Evolutionary conservation across 108 stramenopile species (phyloP).

Genomic region (Cyclotella baltica): DNA sequence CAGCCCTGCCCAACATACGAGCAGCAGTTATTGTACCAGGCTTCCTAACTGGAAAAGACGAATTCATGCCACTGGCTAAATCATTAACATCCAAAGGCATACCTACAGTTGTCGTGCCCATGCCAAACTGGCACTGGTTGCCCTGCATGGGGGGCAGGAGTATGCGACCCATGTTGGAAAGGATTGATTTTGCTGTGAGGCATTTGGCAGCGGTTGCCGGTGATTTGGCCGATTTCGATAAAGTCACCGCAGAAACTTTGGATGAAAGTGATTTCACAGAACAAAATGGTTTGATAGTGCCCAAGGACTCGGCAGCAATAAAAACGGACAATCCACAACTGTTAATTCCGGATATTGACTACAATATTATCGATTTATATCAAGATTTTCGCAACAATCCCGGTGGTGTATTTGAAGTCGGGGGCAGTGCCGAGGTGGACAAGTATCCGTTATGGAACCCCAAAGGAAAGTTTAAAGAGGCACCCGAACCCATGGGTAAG

Average conservation of each 20-base stretch:
- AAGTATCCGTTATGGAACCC: constrained; percentile 71
- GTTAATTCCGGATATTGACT: constrained; percentile 56
- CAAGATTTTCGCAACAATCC: constrained; percentile 73
- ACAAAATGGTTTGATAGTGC: not conserved
- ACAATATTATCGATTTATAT: constrained; percentile 61
- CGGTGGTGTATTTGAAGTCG: constrained; percentile 69
- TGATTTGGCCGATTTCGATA: constrained; percentile 43
- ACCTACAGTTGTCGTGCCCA: constrained; percentile 70
- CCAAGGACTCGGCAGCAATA: not conserved
- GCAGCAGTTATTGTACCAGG: constrained; percentile 82
- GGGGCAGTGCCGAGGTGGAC: constrained; percentile 67
- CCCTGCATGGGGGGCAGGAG: constrained; percentile 74
- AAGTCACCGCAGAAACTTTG: constrained; percentile 17
- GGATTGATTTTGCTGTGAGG: constrained; percentile 72
- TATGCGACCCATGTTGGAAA: constrained; percentile 72
- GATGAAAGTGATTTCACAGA: constrained; percentile 9
- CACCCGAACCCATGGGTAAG: constrained; percentile 49
- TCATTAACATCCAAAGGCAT: constrained; percentile 59
- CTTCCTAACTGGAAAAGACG: constrained; percentile 73
- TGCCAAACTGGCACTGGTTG: constrained; percentile 82
- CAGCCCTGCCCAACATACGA: constrained; percentile 40
- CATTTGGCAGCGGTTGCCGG: constrained; percentile 61
- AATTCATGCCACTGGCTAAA: constrained; percentile 55
- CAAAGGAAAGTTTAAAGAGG: constrained; percentile 58
- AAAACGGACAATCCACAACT: constrained; percentile 41